phyloP scores from a whole-genome alignment of 352 stramenopile genomes.

The Globisporangium splendens region DNA sequence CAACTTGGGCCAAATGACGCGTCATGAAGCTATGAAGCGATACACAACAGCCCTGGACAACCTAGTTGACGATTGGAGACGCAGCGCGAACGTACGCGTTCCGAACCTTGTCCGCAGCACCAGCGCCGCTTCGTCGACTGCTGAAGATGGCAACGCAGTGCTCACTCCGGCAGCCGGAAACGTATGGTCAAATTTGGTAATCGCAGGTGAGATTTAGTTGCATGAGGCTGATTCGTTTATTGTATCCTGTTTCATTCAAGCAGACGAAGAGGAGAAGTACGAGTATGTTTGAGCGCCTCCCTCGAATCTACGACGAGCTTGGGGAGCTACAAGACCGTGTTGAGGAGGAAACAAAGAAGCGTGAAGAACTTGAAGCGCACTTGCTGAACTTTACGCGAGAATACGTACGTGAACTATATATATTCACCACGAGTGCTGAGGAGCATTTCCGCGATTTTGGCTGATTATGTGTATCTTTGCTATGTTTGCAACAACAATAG shows the following conservation, averaged over 20 bases:
- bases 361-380: constrained; percentile 62
- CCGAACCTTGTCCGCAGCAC: constrained; percentile 10
- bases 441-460: neutral
- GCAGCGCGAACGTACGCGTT: constrained; percentile 41
- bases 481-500: constrained; percentile 12
- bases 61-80: constrained; percentile 78
- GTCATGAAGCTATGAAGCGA: constrained; percentile 73
- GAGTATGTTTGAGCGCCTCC: constrained; percentile 68
- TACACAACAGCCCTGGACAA: constrained; percentile 78
- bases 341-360: constrained; percentile 68
- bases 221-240: neutral
- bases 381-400: constrained; percentile 61
- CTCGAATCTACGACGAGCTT: constrained; percentile 64
- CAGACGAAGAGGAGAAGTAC: constrained; percentile 24
- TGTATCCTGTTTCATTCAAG: neutral
- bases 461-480: neutral
- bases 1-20: constrained; percentile 58
- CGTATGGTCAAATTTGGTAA: neutral
- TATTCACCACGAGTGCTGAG: neutral
- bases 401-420: constrained; percentile 36
- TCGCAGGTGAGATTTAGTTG: too few species aligned
- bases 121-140: constrained; percentile 12
- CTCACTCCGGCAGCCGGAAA: constrained; percentile 1
- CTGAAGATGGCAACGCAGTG: constrained; percentile 2
- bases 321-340: constrained; percentile 61